These are phyloP conservation scores for Tetrapisispora phaffii DNA, from an alignment of 805 yeast genomes.

Conservation along the genomic window DNA sequence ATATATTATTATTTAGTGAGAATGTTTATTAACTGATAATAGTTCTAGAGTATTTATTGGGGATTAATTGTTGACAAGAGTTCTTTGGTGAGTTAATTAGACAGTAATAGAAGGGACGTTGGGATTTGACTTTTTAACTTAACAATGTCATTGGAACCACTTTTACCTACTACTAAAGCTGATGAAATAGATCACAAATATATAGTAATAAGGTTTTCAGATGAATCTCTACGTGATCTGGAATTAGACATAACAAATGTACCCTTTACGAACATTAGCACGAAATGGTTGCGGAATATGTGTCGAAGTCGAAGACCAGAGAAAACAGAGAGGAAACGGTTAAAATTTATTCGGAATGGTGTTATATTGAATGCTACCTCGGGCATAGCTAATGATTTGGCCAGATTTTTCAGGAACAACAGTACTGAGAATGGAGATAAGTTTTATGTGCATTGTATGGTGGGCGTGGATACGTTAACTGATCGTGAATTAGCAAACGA, in stretches of 20 bases:
- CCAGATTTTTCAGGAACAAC: slow-evolving; percentile 9
- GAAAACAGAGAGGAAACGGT: slow-evolving; percentile 12
- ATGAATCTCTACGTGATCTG: slow-evolving; percentile 22
- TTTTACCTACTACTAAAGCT: slow-evolving; percentile 11
- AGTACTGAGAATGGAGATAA: slow-evolving; percentile 7
- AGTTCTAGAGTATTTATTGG: too few relatives aligned
- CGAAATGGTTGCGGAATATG: slow-evolving; percentile 23
- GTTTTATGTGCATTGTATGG: slow-evolving; percentile 68
- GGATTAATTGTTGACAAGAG: too few relatives aligned
- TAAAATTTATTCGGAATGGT: slow-evolving; percentile 26
- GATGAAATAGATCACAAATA: neutral
- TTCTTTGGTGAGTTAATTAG: too few relatives aligned
- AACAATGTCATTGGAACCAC: slow-evolving; percentile 17
- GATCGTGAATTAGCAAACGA: slow-evolving; percentile 46
- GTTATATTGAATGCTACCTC: slow-evolving; percentile 15
- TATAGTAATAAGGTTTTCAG: slow-evolving; percentile 23
- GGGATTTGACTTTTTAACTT: too few relatives aligned
- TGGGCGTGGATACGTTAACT: slow-evolving; percentile 41
- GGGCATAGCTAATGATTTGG: slow-evolving; percentile 12
- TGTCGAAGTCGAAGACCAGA: slow-evolving; percentile 18
- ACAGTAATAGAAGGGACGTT: too few relatives aligned
- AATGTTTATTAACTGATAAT: too few relatives aligned
- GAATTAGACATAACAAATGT: slow-evolving; percentile 20
- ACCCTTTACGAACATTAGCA: slow-evolving; percentile 13
- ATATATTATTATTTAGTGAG: too few relatives aligned